phyloP scores from a whole-genome alignment of 495 filamentous ascomycete species.

The Penicillium egyptiacum region DNA sequence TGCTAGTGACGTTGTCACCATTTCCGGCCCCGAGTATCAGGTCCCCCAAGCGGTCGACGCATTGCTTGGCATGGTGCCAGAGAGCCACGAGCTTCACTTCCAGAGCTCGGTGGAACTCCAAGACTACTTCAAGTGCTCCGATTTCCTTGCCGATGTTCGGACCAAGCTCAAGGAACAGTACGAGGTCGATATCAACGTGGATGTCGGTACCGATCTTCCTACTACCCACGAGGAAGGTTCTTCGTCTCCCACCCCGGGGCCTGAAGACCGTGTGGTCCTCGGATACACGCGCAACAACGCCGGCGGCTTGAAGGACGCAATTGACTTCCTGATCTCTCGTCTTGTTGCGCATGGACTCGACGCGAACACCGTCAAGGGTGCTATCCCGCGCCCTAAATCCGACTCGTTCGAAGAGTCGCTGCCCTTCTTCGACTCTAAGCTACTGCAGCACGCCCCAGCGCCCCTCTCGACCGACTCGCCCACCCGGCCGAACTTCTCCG shows the following conservation, averaged over 20 bases:
- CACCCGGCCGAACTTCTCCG: conserved; percentile 71
- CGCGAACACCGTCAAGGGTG: conserved; percentile 81
- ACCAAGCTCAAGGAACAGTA: conserved; percentile 87
- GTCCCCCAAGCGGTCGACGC: conserved; percentile 94
- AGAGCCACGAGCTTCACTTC: conserved; percentile 87
- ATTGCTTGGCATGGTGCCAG: conserved; percentile 95
- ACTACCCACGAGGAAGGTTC: conserved; percentile 30
- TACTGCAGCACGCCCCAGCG: conserved; percentile 85
- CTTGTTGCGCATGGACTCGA: conserved; percentile 83
- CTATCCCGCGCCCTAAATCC: conserved; percentile 93
- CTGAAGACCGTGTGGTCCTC: conserved; percentile 58
- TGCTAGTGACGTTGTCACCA: conserved; percentile 92
- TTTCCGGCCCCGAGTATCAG: conserved; percentile 95
- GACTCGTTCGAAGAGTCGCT: conserved; percentile 97
- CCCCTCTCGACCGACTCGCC: conserved; percentile 81
- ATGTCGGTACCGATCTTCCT: conserved; percentile 45
- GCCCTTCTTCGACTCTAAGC: conserved; percentile 93
- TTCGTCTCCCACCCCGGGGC: conserved; percentile 34
- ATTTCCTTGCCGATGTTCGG: conserved; percentile 74
- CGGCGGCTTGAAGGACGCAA: conserved; percentile 90
- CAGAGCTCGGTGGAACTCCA: conserved; percentile 69
- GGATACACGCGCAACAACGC: conserved; percentile 96
- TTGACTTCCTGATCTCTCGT: conserved; percentile 85
- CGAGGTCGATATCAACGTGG: conserved; percentile 77
- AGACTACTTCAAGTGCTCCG: conserved; percentile 72